Evolutionary conservation across 2,329 filamentous ascomycete genomes (phyloP).

Genomic region (Arthrobotrys musiformis): DNA sequence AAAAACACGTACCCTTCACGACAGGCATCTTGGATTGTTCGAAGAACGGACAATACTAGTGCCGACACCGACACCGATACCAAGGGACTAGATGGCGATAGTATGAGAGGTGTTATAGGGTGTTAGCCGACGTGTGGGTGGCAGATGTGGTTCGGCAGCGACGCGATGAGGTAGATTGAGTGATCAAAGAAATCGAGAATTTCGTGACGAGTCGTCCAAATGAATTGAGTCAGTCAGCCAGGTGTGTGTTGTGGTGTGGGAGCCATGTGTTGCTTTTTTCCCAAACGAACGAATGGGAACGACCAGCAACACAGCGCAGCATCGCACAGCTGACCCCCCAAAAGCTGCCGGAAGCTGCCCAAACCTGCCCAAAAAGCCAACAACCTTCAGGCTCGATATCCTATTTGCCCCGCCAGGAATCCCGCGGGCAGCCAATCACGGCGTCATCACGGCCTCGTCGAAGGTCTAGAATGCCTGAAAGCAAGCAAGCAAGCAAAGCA

Average conservation of each 20-base stretch:
- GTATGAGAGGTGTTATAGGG: no score
- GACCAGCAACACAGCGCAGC: slow-evolving; percentile 18
- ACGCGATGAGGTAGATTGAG: slow-evolving; percentile 25
- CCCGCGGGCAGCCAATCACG: slow-evolving; percentile 26
- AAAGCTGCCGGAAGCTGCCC: no score
- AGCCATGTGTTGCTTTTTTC: slow-evolving; percentile 8
- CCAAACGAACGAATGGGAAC: neutral
- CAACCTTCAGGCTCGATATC: slow-evolving; percentile 31
- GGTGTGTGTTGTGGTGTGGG: neutral
- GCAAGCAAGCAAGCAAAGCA: slow-evolving; percentile 34
- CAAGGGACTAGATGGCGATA: neutral
- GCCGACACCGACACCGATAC: neutral
- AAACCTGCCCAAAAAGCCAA: no score
- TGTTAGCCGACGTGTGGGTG: slow-evolving; percentile 3
- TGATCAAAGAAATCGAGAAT: neutral
- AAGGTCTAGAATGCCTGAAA: slow-evolving; percentile 27
- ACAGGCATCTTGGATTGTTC: slow-evolving; percentile 70
- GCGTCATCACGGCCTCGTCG: neutral
- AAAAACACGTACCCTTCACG: slow-evolving; percentile 68
- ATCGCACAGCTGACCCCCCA: slow-evolving; percentile 22
- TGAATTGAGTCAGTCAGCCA: no score
- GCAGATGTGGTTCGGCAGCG: neutral
- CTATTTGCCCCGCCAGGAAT: slow-evolving; percentile 14
- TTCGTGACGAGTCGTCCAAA: slow-evolving; percentile 20
- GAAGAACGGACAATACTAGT: neutral